Evolutionary conservation across 1,284 basidiomycete genomes (phyloP).

Genomic region (Ustilago vetiveriae): DNA sequence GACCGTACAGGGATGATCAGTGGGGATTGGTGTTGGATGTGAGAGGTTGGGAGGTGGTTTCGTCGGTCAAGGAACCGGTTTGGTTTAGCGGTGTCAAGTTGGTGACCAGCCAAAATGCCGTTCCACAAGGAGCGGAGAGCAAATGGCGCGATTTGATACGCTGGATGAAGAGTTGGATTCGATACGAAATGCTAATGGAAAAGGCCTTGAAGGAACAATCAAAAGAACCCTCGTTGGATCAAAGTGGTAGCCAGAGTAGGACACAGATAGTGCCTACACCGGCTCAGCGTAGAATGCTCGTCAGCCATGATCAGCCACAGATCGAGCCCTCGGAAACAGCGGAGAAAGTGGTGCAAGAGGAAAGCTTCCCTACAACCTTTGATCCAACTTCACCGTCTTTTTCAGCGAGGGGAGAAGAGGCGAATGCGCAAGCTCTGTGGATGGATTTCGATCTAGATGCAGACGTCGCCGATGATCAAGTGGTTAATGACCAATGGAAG

Average conservation of each 20-base stretch:
- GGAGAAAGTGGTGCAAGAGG: no score
- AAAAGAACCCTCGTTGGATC: no score
- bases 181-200: slow-evolving; percentile 6
- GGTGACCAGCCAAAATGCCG: slow-evolving; percentile 19
- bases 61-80: slow-evolving; percentile 22
- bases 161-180: slow-evolving; percentile 29
- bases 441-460: slow-evolving; percentile 29
- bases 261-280: slow-evolving; percentile 20
- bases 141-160: neutral
- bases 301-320: no score
- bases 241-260: no score
- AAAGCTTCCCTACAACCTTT: no score
- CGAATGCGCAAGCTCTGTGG: no score
- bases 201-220: no score
- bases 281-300: slow-evolving; percentile 12
- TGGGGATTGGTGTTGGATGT: slow-evolving; percentile 33
- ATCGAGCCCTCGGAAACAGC: no score
- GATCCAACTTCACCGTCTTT: no score
- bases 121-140: slow-evolving; percentile 5
- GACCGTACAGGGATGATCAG: slow-evolving; percentile 1
- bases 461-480: neutral
- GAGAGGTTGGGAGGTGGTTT: slow-evolving; percentile 25
- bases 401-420: no score
- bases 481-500: no score
- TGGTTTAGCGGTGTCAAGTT: slow-evolving; percentile 28